Conservation (phyloP, 2,329 filamentous ascomycete species). For the Sporothrix phasma region DNA sequence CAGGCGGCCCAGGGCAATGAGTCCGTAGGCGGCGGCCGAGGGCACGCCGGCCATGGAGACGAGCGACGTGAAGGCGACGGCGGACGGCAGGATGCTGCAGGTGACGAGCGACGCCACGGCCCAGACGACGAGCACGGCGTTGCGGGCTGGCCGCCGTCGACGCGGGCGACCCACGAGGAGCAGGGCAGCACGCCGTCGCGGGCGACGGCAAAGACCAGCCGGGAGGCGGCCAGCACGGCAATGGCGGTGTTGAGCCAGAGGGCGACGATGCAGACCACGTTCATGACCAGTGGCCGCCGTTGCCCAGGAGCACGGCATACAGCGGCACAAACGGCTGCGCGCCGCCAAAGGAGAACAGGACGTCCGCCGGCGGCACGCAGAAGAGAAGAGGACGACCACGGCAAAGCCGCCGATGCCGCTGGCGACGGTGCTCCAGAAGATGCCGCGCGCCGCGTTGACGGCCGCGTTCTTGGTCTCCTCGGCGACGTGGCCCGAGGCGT, state of each 20-base stretch:
- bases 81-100: constrained; percentile 16
- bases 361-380: constrained; percentile 12
- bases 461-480: constrained; percentile 17
- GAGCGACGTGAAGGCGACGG: constrained; percentile 16
- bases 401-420: constrained; percentile 14
- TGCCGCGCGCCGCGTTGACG: constrained; percentile 12
- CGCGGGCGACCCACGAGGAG: constrained; percentile 9
- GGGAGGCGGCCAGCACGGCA: constrained; percentile 15
- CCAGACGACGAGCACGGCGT: constrained; percentile 17
- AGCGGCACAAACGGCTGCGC: constrained; percentile 17
- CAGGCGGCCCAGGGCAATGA: constrained; percentile 7
- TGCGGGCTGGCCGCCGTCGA: constrained; percentile 15
- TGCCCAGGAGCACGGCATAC: constrained; percentile 14
- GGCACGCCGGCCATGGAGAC: constrained; percentile 14
- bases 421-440: constrained; percentile 16
- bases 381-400: constrained; percentile 15
- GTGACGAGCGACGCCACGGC: constrained; percentile 12
- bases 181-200: constrained; percentile 16
- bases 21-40: constrained; percentile 13
- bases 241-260: constrained; percentile 17
- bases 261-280: constrained; percentile 14
- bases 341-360: constrained; percentile 12
- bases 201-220: constrained; percentile 16
- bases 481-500: constrained; percentile 17
- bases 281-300: constrained; percentile 16